These are phyloP conservation scores for Leishmania tropica DNA, from an alignment of 208 protist genomes.

Conservation along the genomic window DNA sequence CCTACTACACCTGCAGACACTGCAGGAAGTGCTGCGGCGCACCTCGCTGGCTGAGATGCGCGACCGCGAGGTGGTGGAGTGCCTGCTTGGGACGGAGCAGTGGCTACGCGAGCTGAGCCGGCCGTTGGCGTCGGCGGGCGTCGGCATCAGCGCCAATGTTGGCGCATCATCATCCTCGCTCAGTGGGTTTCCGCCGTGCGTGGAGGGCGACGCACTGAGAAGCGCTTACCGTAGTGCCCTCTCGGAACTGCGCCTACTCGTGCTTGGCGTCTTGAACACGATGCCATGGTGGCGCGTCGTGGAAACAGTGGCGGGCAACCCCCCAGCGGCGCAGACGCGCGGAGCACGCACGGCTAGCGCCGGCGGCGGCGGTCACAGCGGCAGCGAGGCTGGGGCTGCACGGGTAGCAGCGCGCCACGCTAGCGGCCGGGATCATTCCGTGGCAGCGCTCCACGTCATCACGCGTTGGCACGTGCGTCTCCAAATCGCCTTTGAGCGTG, in stretches of 20 bases:
- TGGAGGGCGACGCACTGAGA: conserved; percentile 6
- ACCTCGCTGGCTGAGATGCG: conserved; percentile 76
- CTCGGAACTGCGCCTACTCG: conserved; percentile 61
- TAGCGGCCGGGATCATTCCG: conserved; percentile 3
- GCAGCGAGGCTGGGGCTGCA: not conserved
- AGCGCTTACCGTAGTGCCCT: conserved; percentile 22
- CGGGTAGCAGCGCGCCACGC: not conserved
- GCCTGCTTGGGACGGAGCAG: conserved; percentile 46
- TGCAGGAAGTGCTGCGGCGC: conserved; percentile 69
- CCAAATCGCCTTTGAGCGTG: conserved; percentile 73
- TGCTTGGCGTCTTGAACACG: conserved; percentile 75
- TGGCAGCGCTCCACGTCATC: conserved; percentile 33
- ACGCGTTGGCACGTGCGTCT: conserved; percentile 70
- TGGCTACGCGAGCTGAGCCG: conserved; percentile 44
- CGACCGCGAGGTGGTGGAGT: conserved; percentile 75
- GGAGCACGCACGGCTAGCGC: not conserved
- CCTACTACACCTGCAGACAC: conserved; percentile 36
- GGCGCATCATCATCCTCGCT: not conserved
- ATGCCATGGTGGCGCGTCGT: conserved; percentile 88
- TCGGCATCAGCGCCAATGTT: not conserved
- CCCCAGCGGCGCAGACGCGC: not conserved
- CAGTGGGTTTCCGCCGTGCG: not conserved
- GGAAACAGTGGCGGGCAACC: conserved; percentile 33
- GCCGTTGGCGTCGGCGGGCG: not conserved
- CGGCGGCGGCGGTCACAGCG: not conserved